Percentiles rank a stretch among this genome's conserved stretches.
phyloP scores from a whole-genome alignment of 306 rosid genomes.

The Phaseolus lunatus region DNA sequence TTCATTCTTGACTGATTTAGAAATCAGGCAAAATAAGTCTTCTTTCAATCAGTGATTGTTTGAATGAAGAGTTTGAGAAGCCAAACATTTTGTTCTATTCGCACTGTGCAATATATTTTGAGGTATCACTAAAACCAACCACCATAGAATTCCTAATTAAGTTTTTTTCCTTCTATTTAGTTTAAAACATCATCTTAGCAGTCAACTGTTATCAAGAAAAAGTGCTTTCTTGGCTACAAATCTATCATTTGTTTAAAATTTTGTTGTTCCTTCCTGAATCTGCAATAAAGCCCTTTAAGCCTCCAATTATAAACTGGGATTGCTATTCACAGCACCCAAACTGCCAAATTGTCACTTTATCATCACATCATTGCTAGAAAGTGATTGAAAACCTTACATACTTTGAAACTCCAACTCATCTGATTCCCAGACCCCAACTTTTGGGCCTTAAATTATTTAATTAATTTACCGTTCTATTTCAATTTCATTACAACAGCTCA shows the following conservation, averaged over 20 bases:
- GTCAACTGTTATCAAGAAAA: conserved; percentile 1
- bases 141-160: neutral
- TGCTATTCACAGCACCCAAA: neutral
- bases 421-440: conserved; percentile 20
- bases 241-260: neutral
- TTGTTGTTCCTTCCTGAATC: neutral
- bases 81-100: neutral
- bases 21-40: neutral
- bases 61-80: conserved; percentile 18
- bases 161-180: conserved; percentile 1
- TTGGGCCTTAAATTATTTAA: neutral
- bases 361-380: neutral
- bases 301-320: neutral
- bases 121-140: neutral
- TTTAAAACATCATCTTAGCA: neutral
- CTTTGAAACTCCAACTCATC: conserved; percentile 5
- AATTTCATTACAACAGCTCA: neutral
- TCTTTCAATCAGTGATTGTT: neutral
- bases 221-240: neutral
- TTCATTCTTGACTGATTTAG: neutral
- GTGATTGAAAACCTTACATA: conserved; percentile 26
- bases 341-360: conserved; percentile 18
- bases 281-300: conserved; percentile 26
- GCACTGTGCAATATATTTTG: conserved; percentile 4
- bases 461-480: neutral